These are phyloP conservation scores for Glycyrrhiza uralensis DNA, from an alignment of 306 rosid species.

Conservation along the genomic window DNA sequence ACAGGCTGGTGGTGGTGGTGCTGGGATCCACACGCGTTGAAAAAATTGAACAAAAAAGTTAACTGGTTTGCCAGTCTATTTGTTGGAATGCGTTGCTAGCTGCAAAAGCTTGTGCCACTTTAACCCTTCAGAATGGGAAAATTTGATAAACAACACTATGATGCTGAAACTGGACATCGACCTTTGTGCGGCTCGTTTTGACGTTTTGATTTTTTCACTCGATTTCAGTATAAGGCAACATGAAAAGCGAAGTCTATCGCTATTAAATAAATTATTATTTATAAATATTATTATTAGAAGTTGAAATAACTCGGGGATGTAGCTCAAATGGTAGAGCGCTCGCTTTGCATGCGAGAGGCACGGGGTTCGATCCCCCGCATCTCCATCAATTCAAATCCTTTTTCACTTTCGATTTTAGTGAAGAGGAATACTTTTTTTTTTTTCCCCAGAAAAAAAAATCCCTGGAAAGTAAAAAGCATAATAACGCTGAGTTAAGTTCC, in stretches of 20 bases:
- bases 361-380: conserved; percentile 96
- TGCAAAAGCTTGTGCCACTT: neutral
- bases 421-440: neutral
- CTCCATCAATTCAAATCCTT: too few relatives aligned
- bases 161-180: conserved; percentile 1
- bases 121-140: neutral
- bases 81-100: conserved; percentile 26
- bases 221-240: neutral
- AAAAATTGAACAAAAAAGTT: conserved; percentile 26
- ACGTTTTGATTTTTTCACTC: neutral
- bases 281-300: too few relatives aligned
- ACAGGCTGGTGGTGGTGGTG: conserved; percentile 51
- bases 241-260: too few relatives aligned
- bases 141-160: neutral
- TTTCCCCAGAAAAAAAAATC: too few relatives aligned
- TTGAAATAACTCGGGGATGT: too few relatives aligned
- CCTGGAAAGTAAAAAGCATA: too few relatives aligned
- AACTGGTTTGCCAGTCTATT: neutral
- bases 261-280: too few relatives aligned
- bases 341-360: conserved; percentile 98
- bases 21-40: conserved; percentile 44
- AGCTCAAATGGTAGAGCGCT: conserved; percentile 98
- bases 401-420: too few relatives aligned
- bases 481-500: conserved; percentile 37
- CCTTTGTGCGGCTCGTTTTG: neutral